phyloP scores from a whole-genome alignment of 495 filamentous ascomycete genomes.

The Immersiella caudata region DNA sequence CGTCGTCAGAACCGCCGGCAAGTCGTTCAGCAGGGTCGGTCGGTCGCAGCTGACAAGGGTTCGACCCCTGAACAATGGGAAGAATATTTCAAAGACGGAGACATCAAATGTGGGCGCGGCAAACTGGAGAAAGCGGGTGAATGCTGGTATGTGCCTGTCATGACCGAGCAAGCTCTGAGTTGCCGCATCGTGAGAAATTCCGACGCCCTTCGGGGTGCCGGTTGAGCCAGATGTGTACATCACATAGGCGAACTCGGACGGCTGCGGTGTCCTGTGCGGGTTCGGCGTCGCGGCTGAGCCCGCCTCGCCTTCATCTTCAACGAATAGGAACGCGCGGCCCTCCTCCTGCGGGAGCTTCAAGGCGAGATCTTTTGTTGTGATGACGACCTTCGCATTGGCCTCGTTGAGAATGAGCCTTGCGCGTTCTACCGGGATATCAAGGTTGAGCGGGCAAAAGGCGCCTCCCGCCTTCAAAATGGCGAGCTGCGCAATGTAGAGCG shows the following conservation, averaged over 20 bases:
- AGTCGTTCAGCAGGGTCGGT: conserved; percentile 65
- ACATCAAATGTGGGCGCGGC: conserved; percentile 87
- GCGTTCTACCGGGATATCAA: conserved; percentile 71
- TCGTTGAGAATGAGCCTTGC: conserved; percentile 74
- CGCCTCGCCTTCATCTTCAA: conserved; percentile 23
- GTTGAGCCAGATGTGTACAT: conserved; percentile 93
- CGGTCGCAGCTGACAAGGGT: conserved; percentile 72
- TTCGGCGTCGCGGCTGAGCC: not conserved
- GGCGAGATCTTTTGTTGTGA: conserved; percentile 49
- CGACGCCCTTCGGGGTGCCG: conserved; percentile 85
- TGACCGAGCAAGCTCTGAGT: conserved; percentile 79
- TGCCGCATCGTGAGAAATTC: conserved; percentile 72
- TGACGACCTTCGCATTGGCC: conserved; percentile 59
- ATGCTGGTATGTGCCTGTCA: conserved; percentile 69
- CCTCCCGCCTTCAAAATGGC: conserved; percentile 76
- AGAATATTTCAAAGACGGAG: conserved; percentile 88
- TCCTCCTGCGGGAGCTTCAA: conserved; percentile 32
- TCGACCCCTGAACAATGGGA: conserved; percentile 68
- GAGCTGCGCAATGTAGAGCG: conserved; percentile 71
- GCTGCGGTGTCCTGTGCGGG: conserved; percentile 20
- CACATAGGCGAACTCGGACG: conserved; percentile 71
- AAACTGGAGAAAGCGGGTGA: conserved; percentile 81
- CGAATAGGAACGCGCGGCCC: conserved; percentile 27
- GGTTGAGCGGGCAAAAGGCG: conserved; percentile 77
- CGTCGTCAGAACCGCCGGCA: conserved; percentile 62